Evolutionary conservation across 2,329 filamentous ascomycete genomes (phyloP).

Genomic region (Xylaria polymorpha): DNA sequence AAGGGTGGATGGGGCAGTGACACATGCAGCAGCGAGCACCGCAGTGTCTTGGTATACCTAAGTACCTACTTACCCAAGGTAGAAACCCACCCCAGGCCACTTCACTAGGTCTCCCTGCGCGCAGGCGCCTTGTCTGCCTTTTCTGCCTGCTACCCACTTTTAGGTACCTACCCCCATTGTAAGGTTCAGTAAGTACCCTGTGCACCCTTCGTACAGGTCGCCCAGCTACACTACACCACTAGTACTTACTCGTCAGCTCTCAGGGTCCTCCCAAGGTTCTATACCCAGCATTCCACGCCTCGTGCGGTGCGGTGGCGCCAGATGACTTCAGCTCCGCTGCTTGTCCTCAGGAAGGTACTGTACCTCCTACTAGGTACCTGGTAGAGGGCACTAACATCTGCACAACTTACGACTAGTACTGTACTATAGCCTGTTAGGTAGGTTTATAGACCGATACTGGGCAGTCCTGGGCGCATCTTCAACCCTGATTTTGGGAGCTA

Average conservation of each 20-base stretch:
- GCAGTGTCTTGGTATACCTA: slow-evolving; percentile 5
- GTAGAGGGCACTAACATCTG: background rate
- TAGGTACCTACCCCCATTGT: background rate
- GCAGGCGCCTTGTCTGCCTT: slow-evolving; percentile 25
- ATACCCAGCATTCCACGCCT: slow-evolving; percentile 25
- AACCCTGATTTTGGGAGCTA: background rate
- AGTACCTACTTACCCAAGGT: too few relatives aligned
- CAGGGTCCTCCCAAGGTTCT: slow-evolving; percentile 30
- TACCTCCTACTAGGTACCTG: background rate
- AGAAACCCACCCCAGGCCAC: too few relatives aligned
- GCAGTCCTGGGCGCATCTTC: background rate
- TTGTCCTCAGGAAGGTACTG: background rate
- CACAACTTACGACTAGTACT: background rate
- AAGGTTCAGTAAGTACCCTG: background rate
- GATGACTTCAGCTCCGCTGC: slow-evolving; percentile 18
- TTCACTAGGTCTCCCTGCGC: slow-evolving; percentile 15
- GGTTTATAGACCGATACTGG: background rate
- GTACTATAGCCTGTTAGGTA: background rate
- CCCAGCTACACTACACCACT: slow-evolving; percentile 5
- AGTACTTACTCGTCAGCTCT: slow-evolving; percentile 23
- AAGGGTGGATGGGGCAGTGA: background rate
- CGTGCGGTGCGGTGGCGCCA: slow-evolving; percentile 27
- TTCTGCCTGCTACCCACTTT: slow-evolving; percentile 2
- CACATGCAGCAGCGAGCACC: background rate
- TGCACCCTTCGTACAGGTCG: slow-evolving; percentile 5